Evolutionary conservation across 768 basidiomycete genomes (phyloP).

Genomic region (Lyophyllum atratum): DNA sequence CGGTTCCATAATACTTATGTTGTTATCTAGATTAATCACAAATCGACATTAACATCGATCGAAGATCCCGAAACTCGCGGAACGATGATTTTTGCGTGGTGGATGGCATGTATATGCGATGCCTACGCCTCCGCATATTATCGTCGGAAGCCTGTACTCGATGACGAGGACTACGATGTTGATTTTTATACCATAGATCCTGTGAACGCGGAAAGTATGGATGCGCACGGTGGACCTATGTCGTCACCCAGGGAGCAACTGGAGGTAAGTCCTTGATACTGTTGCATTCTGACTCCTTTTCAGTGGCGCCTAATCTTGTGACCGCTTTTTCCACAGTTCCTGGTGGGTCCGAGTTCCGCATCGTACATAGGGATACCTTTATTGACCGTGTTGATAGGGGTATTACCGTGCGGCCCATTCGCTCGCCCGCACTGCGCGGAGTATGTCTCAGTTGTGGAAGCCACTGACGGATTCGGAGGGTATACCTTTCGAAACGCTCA

Average conservation of each 20-base stretch:
- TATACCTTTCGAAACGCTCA: constrained; percentile 67
- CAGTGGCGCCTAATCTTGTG: constrained; percentile 14
- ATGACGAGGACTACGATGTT: constrained; percentile 89
- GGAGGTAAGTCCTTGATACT: constrained; percentile 50
- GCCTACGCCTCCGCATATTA: constrained; percentile 85
- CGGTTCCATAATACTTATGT: constrained; percentile 8
- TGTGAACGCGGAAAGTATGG: constrained; percentile 47
- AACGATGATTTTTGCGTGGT: constrained; percentile 91
- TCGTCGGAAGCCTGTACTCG: constrained; percentile 81
- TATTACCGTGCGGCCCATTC: constrained; percentile 85
- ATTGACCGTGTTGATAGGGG: constrained; percentile 48
- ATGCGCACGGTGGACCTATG: constrained; percentile 40
- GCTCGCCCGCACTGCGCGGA: constrained; percentile 79
- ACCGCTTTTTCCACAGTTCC: constrained; percentile 46
- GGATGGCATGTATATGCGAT: constrained; percentile 88
- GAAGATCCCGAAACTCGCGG: constrained; percentile 75
- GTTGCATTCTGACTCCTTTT: not conserved
- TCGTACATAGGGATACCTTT: constrained; percentile 4
- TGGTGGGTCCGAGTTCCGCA: constrained; percentile 50
- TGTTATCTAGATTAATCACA: constrained; percentile 72
- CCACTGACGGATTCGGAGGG: constrained; percentile 78
- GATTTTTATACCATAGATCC: constrained; percentile 83
- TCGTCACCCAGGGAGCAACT: constrained; percentile 78
- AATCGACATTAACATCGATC: constrained; percentile 73
- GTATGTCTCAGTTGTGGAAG: constrained; percentile 83